These are phyloP conservation scores for Lasiodiplodia gonubiensis DNA, from an alignment of 2,329 filamentous ascomycete genomes.

Conservation along the genomic window DNA sequence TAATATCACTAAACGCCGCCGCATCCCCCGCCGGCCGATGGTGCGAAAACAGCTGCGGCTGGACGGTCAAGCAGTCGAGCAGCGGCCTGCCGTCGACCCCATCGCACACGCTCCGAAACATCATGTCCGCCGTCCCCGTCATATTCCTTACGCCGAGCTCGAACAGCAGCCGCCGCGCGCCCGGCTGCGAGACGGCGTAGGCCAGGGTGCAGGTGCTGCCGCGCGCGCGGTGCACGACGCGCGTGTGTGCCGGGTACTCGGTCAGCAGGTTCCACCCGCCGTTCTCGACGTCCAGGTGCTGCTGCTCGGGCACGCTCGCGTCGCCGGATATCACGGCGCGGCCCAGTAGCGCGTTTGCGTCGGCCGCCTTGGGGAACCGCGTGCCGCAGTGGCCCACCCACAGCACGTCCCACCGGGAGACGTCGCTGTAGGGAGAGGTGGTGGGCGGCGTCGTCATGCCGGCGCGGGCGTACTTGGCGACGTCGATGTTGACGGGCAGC, in stretches of 20 bases:
- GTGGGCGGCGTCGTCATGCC: slow-evolving; percentile 10
- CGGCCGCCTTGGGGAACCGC: slow-evolving; percentile 30
- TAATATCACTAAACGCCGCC: slow-evolving; percentile 34
- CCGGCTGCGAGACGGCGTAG: slow-evolving; percentile 31
- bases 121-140: slow-evolving; percentile 42
- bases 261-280: slow-evolving; percentile 20
- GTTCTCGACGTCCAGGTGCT: slow-evolving; percentile 35
- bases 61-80: slow-evolving; percentile 37
- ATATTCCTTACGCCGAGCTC: slow-evolving; percentile 35
- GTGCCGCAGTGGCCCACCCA: slow-evolving; percentile 45
- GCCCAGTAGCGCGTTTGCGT: slow-evolving; percentile 31
- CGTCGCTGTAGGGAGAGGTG: slow-evolving; percentile 40
- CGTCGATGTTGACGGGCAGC: slow-evolving; percentile 4
- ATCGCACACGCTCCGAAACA: slow-evolving; percentile 41
- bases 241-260: slow-evolving; percentile 32
- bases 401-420: slow-evolving; percentile 46
- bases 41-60: slow-evolving; percentile 37
- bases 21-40: slow-evolving; percentile 32
- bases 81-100: slow-evolving; percentile 30
- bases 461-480: slow-evolving; percentile 28
- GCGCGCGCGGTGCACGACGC: slow-evolving; percentile 30
- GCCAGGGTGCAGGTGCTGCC: slow-evolving; percentile 28
- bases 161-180: slow-evolving; percentile 38
- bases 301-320: slow-evolving; percentile 33
- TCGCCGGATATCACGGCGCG: slow-evolving; percentile 34